A percentile compares a stretch with the other conserved stretches of the same genome.
Evolutionary conservation across 2,329 filamentous ascomycete species (phyloP).

Genomic region (Fusarium ramigenum): DNA sequence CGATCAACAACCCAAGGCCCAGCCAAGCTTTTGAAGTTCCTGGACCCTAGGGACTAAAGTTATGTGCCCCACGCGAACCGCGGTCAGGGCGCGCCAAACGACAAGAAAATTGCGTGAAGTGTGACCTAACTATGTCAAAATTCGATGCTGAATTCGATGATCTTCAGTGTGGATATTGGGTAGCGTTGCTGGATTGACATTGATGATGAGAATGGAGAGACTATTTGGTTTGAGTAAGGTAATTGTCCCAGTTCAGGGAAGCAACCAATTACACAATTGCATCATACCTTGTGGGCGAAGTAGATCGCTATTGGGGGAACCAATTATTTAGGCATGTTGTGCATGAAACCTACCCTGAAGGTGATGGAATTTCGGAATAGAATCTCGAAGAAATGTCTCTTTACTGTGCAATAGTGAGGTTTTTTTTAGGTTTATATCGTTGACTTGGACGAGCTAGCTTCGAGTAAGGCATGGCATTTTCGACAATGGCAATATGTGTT

Average conservation of each 20-base stretch:
- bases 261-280: conserved; percentile 41
- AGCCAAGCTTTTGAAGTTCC: conserved; percentile 24
- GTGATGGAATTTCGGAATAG: background rate
- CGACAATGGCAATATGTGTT: background rate
- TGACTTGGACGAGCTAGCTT: too few species aligned
- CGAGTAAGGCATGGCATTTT: background rate
- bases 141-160: conserved; percentile 10
- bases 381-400: background rate
- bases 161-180: conserved; percentile 1
- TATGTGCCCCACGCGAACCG: conserved; percentile 33
- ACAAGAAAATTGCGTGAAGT: background rate
- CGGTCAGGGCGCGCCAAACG: conserved; percentile 20
- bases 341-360: conserved; percentile 6
- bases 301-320: conserved; percentile 39
- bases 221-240: conserved; percentile 15
- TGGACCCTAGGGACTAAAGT: conserved; percentile 8
- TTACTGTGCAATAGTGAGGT: too few species aligned
- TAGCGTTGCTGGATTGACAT: conserved; percentile 13
- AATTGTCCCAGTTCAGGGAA: conserved; percentile 1
- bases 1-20: conserved; percentile 7
- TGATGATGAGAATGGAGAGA: conserved; percentile 25
- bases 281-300: conserved; percentile 38
- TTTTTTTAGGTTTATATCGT: background rate
- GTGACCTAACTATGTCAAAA: conserved; percentile 1
- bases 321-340: conserved; percentile 23